Evolutionary conservation across 768 basidiomycete species (phyloP), one percentile per base, ranked within the genome.

Genomic region (Botryobasidium botryosum): DNA sequence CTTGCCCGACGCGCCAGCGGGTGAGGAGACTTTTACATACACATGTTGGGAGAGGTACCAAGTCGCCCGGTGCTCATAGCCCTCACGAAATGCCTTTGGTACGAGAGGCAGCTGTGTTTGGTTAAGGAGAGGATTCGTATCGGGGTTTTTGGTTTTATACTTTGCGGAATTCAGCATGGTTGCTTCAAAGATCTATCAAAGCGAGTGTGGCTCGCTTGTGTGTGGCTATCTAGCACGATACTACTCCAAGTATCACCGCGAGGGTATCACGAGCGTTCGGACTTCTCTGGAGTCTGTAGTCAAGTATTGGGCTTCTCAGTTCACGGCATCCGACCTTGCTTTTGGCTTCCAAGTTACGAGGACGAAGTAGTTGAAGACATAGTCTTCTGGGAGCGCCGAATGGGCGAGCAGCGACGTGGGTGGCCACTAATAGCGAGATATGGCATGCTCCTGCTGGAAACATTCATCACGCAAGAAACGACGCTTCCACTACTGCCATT

Each of bases 41-140:
- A 75, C 77, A 24, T 70, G 66, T 43, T 80, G 77, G 77, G 76
- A 79, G 56, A 63, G 72, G 47, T 79, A 80, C 56, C 42, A 48
- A 17, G 38, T 50, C 24, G 29, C 27, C 7, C 23, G 40, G 46
- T 17, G 15, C 17, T 46, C 27, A 28, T n/a, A 15, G 17, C 33
- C 29, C 28, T 15, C 18, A 43, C 15, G 15, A 4, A 10, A 17
- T 23, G 17, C 25, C 7, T 5, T 17, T 40, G 20, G 39, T 17
- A 40, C 8, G 38, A 40, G 10, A 23, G 10, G 38, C 18, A 10
- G n/a, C 24, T 37, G 10, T 18, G 12, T 20, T 26, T 17, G 15
- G 23, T 28, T 26, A 29, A 29, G 20, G 18, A 18, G 32, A 28
- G 41, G 7, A 20, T 43, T 25, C 21, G 21, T 7, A 28, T 17